Evolutionary conservation across 306 rosid genomes (phyloP).

Genomic region (Vigna mungo): DNA sequence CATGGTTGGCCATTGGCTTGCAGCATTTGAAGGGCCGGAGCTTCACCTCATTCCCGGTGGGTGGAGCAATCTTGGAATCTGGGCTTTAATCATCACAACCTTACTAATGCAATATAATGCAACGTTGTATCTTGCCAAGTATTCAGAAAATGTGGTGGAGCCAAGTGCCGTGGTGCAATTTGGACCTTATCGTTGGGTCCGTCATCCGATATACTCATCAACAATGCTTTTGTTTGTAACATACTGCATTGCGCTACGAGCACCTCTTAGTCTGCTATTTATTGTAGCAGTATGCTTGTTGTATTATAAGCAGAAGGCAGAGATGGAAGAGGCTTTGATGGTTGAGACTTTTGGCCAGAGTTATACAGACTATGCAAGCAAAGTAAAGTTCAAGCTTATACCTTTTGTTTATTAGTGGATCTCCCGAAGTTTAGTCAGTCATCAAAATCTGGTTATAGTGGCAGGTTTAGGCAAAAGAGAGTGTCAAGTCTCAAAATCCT

Average conservation of each 20-base stretch:
- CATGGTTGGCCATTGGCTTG: slow-evolving; percentile 86
- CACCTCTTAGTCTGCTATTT: slow-evolving; percentile 76
- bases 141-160: slow-evolving; percentile 90
- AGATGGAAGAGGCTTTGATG: slow-evolving; percentile 89
- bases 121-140: slow-evolving; percentile 83
- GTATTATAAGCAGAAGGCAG: slow-evolving; percentile 88
- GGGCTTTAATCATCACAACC: slow-evolving; percentile 69
- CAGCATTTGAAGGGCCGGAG: slow-evolving; percentile 96
- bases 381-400: slow-evolving; percentile 81
- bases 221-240: slow-evolving; percentile 78
- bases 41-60: slow-evolving; percentile 76
- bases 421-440: slow-evolving; percentile 39
- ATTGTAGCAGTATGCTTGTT: slow-evolving; percentile 69
- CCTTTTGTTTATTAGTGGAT: slow-evolving; percentile 77
- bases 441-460: slow-evolving; percentile 37
- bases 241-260: slow-evolving; percentile 74
- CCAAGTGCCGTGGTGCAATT: slow-evolving; percentile 89
- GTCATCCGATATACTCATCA: slow-evolving; percentile 90
- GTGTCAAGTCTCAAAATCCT: slow-evolving; percentile 29
- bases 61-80: slow-evolving; percentile 75
- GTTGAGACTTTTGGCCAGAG: slow-evolving; percentile 79
- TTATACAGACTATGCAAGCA: slow-evolving; percentile 76
- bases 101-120: slow-evolving; percentile 83
- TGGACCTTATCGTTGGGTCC: slow-evolving; percentile 94
- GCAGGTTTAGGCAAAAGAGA: slow-evolving; percentile 44